Evolutionary conservation across 2,329 filamentous ascomycete species (phyloP).

Genomic region (Stagonosporopsis chrysanthemi): DNA sequence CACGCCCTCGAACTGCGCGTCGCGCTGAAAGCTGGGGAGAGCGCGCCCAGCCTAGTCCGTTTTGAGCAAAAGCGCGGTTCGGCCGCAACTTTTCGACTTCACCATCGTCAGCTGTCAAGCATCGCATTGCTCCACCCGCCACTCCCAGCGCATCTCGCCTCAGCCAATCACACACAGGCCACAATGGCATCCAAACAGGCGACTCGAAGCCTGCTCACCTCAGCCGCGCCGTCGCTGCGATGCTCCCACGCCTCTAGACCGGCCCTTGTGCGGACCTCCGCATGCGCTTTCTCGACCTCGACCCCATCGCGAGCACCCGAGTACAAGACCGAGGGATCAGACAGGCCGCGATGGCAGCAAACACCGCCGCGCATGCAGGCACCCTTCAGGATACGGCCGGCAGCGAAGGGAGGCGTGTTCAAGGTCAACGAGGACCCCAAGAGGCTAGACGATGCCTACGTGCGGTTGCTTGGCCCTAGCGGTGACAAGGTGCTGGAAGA

Average conservation of each 20-base stretch:
- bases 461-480: slow-evolving; percentile 73
- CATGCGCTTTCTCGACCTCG: slow-evolving; percentile 46
- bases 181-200: slow-evolving; percentile 60
- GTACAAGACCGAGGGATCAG: slow-evolving; percentile 42
- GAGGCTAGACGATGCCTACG: slow-evolving; percentile 79
- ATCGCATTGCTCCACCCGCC: slow-evolving; percentile 19
- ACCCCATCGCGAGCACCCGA: slow-evolving; percentile 33
- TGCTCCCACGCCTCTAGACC: slow-evolving; percentile 33
- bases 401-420: slow-evolving; percentile 66
- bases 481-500: slow-evolving; percentile 80
- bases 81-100: slow-evolving; percentile 41
- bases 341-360: slow-evolving; percentile 58
- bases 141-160: slow-evolving; percentile 22
- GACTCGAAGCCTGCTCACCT: slow-evolving; percentile 42
- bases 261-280: slow-evolving; percentile 44
- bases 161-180: slow-evolving; percentile 21
- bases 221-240: slow-evolving; percentile 37
- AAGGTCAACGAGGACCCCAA: slow-evolving; percentile 77
- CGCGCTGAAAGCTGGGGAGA: slow-evolving; percentile 23
- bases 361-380: slow-evolving; percentile 58
- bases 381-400: slow-evolving; percentile 63
- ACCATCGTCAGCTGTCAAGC: slow-evolving; percentile 8
- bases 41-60: slow-evolving; percentile 25
- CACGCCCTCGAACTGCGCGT: slow-evolving; percentile 4
- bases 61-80: slow-evolving; percentile 28